A percentile compares a stretch with the other conserved stretches of the same genome.
Evolutionary conservation across 257 asterid genomes (phyloP).

Genomic region (Striga asiatica): DNA sequence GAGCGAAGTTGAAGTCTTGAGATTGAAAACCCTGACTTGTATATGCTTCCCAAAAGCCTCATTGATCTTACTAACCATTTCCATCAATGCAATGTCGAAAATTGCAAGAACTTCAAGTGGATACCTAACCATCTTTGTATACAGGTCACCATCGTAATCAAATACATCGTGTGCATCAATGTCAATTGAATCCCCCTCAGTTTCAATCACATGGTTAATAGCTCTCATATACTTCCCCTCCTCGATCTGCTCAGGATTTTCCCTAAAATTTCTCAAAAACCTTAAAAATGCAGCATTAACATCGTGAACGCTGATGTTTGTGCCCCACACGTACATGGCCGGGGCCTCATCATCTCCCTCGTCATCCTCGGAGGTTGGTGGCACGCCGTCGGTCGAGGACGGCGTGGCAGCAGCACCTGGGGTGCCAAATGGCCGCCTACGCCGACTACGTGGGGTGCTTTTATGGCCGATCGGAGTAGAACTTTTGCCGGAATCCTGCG

Average conservation of each 20-base stretch:
- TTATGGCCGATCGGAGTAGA: slow-evolving; percentile 55
- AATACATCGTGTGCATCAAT: slow-evolving; percentile 83
- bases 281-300: slow-evolving; percentile 78
- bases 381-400: slow-evolving; percentile 49
- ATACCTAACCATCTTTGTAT: slow-evolving; percentile 81
- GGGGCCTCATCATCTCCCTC: slow-evolving; percentile 66
- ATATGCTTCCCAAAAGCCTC: slow-evolving; percentile 87
- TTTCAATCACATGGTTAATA: slow-evolving; percentile 58
- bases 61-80: slow-evolving; percentile 61
- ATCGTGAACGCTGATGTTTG: slow-evolving; percentile 81
- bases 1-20: slow-evolving; percentile 67
- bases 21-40: slow-evolving; percentile 85
- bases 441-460: slow-evolving; percentile 35
- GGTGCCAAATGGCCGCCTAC: slow-evolving; percentile 34
- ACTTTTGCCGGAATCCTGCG: no score
- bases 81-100: slow-evolving; percentile 88
- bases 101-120: slow-evolving; percentile 96
- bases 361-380: slow-evolving; percentile 68
- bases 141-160: slow-evolving; percentile 66
- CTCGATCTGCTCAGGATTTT: slow-evolving; percentile 37
- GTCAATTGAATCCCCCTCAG: slow-evolving; percentile 95
- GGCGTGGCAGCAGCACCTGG: slow-evolving; percentile 57
- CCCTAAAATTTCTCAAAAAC: slow-evolving; percentile 79
- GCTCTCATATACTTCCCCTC: slow-evolving; percentile 83
- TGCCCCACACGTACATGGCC: slow-evolving; percentile 93